These are phyloP conservation scores for Ustilago esculenta DNA, from an alignment of 1,284 basidiomycete genomes.

Conservation along the genomic window DNA sequence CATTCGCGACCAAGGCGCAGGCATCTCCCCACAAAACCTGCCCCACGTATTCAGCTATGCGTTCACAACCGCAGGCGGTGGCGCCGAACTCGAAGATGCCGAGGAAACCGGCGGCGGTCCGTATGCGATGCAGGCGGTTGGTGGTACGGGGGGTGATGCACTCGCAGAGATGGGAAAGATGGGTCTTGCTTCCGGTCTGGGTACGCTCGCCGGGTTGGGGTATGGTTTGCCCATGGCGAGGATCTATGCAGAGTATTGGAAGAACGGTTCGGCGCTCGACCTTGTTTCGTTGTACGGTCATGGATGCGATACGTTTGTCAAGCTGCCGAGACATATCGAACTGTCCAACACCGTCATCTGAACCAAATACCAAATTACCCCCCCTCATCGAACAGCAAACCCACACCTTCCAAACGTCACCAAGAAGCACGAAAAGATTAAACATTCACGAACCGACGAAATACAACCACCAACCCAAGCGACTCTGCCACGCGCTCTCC, in stretches of 20 bases:
- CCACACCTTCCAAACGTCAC: too few species aligned
- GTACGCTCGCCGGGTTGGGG: slow-evolving; percentile 82
- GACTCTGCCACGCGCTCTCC: too few species aligned
- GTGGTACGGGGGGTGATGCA: slow-evolving; percentile 72
- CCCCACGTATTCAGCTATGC: slow-evolving; percentile 86
- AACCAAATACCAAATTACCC: not conserved
- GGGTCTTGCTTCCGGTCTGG: slow-evolving; percentile 77
- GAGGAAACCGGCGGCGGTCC: slow-evolving; percentile 78
- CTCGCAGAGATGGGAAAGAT: slow-evolving; percentile 73
- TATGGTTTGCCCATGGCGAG: slow-evolving; percentile 79
- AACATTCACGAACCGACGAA: too few species aligned
- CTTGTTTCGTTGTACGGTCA: slow-evolving; percentile 33
- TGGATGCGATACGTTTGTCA: slow-evolving; percentile 62
- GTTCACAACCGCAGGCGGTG: slow-evolving; percentile 77
- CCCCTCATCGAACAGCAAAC: not conserved
- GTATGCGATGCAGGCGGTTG: slow-evolving; percentile 75
- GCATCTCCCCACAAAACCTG: slow-evolving; percentile 79
- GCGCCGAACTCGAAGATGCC: slow-evolving; percentile 73
- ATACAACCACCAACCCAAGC: too few species aligned
- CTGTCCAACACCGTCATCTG: slow-evolving; percentile 48
- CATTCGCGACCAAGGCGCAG: slow-evolving; percentile 85
- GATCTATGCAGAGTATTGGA: slow-evolving; percentile 74
- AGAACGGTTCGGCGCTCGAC: slow-evolving; percentile 37
- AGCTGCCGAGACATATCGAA: slow-evolving; percentile 53
- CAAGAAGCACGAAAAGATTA: too few species aligned